phyloP scores from a whole-genome alignment of 768 basidiomycete species.

The Sarcomyxa edulis region DNA sequence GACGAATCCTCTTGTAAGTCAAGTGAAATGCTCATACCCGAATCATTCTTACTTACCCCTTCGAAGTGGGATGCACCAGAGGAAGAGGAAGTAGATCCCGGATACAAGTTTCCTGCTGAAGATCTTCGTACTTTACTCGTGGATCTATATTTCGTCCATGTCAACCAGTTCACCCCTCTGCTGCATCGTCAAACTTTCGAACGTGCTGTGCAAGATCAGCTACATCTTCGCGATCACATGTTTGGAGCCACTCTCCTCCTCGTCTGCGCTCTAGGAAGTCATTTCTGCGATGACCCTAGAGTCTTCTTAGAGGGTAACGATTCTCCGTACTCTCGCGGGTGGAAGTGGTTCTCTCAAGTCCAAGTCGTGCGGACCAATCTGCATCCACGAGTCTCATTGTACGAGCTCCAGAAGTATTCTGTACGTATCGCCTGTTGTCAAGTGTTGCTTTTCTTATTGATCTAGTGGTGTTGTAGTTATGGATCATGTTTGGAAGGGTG shows the following conservation, averaged over 20 bases:
- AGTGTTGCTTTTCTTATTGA: not conserved
- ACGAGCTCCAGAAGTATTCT: conserved; percentile 69
- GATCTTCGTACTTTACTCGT: conserved; percentile 50
- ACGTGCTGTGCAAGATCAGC: conserved; percentile 35
- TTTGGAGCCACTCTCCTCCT: conserved; percentile 63
- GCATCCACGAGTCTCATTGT: conserved; percentile 59
- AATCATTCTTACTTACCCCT: not conserved
- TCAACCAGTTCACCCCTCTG: conserved; percentile 60
- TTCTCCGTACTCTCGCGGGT: conserved; percentile 45
- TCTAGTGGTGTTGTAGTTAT: conserved; percentile 10
- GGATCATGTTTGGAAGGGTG: conserved; percentile 69
- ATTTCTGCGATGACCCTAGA: conserved; percentile 52
- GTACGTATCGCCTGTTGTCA: conserved; percentile 29
- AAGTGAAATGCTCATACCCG: not conserved
- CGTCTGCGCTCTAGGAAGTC: conserved; percentile 66
- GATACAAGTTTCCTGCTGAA: conserved; percentile 35
- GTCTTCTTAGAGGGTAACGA: conserved; percentile 36
- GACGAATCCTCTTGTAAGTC: conserved; percentile 27
- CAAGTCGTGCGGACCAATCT: conserved; percentile 59
- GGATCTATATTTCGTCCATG: conserved; percentile 55
- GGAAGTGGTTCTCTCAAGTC: conserved; percentile 65
- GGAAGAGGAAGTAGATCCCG: not conserved
- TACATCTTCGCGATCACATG: conserved; percentile 42
- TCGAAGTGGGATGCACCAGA: not conserved
- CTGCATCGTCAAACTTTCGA: conserved; percentile 72